Evolutionary conservation across 768 basidiomycete species (phyloP), one percentile per base, ranked within the genome.

Genomic region (Xerocomus brunneocitrinus): DNA sequence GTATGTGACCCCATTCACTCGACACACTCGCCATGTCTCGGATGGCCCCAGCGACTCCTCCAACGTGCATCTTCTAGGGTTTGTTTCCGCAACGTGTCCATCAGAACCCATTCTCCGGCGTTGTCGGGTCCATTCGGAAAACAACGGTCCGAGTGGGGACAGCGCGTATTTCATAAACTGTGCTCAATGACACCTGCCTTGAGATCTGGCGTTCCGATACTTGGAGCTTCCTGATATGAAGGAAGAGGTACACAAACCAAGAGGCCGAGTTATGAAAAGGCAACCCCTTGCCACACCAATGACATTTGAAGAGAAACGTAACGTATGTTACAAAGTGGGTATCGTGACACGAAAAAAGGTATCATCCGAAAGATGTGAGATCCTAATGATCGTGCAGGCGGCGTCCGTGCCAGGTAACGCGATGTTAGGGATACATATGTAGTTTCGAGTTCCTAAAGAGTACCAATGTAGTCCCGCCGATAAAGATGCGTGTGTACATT

Each of bases 401-500:
- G 39, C 30, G 58, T 60, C 50, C 50, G 41, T 52, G 58, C 43
- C 50, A 42, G 25, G 49, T 45, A 52, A 40, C 48, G 54, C 47
- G 54, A 64, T 62, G 53, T 42, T 62, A 64, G 34, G 48, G 56
- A 63, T 63, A 63, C 36, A 63, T 63, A 61, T 36, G 5, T 45
- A 38, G 39, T 58, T 47, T 44, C 55, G 14, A 42, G 25, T 16
- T 42, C 25, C 41, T 24, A 42, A 42, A 42, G 19, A 27, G 25
- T 27, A 42, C 24, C 4, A 27, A 13, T 14, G 25, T 35, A 48
- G 57, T 65, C 53, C 60, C 10, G 60, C 63, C 60, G 32, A 53
- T 30, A 35, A 31, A 28, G 52, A 65, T 63, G 63, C 63, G n/a
- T 54, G 61, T 50, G 46, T 64, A 66, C 64, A 66, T 65, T 66